Evolutionary conservation across 257 asterid genomes (phyloP).

Genomic region (Schizonepeta tenuifolia): DNA sequence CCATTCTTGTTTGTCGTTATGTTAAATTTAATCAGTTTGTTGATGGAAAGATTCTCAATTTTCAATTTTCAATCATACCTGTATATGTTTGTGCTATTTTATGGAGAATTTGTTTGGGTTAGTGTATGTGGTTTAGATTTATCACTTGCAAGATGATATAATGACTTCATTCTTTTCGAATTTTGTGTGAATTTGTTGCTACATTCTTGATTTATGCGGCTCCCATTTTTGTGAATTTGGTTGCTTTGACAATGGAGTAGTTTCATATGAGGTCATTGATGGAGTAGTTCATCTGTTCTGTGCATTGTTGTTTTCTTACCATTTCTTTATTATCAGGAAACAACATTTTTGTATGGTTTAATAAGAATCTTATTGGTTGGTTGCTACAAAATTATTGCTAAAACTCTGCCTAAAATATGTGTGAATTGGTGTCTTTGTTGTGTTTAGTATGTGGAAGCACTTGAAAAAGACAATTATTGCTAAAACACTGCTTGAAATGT

Average conservation of each 20-base stretch:
- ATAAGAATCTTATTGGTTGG: no score
- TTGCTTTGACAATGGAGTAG: conserved; percentile 45
- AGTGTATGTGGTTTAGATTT: no score
- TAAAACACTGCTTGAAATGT: not conserved
- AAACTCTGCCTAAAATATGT: not conserved
- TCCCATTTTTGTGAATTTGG: conserved; percentile 26
- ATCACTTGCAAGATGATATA: conserved; percentile 18
- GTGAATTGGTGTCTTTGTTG: not conserved
- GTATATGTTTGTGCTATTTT: not conserved
- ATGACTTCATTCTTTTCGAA: conserved; percentile 20
- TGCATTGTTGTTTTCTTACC: conserved; percentile 10
- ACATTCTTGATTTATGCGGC: conserved; percentile 6
- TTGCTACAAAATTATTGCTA: not conserved
- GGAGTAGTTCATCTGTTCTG: conserved; percentile 37
- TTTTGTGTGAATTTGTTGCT: conserved; percentile 4
- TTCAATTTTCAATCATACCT: no score
- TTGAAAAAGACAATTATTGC: not conserved
- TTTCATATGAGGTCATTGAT: conserved; percentile 44
- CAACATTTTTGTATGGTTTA: not conserved
- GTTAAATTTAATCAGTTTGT: not conserved
- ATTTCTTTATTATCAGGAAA: conserved; percentile 9
- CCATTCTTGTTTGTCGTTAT: conserved; percentile 11
- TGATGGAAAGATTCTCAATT: no score
- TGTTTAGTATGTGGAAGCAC: not conserved
- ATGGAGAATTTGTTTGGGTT: not conserved